Conservation (phyloP, 148 eudicot species). For the Salicornia ramosissima region DNA sequence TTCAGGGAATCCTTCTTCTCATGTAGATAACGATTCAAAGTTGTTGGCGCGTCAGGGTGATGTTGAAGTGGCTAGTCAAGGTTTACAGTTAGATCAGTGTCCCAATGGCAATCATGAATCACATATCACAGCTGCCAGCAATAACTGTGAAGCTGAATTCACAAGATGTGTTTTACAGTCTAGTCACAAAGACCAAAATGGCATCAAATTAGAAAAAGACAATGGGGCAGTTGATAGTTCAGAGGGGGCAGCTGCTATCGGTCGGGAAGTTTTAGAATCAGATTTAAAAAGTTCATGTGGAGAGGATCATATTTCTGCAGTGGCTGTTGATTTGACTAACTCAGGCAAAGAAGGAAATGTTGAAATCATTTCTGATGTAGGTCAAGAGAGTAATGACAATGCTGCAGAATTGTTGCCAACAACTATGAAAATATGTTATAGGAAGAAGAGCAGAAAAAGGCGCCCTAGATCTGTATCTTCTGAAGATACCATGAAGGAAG, state of each 20-base stretch:
- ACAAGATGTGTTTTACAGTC: neutral
- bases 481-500: conserved; percentile 3
- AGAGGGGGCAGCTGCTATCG: neutral
- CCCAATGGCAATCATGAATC: conserved; percentile 3
- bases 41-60: conserved; percentile 5
- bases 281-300: neutral
- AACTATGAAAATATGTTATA: conserved; percentile 6
- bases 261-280: neutral
- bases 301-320: conserved; percentile 3
- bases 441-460: conserved; percentile 14
- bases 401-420: conserved; percentile 8
- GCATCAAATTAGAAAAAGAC: neutral
- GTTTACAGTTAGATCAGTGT: conserved; percentile 19
- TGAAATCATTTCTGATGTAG: neutral
- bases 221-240: conserved; percentile 6
- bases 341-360: conserved; percentile 3
- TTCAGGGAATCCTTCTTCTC: neutral
- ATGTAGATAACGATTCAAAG: neutral
- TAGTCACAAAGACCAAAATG: neutral
- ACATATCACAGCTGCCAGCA: neutral
- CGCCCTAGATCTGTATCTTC: neutral
- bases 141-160: conserved; percentile 7
- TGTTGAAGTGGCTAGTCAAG: conserved; percentile 10
- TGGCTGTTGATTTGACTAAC: neutral
- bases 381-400: conserved; percentile 9